Evolutionary conservation across 2,329 filamentous ascomycete genomes (phyloP).

Genomic region (Geosmithia putterillii): DNA sequence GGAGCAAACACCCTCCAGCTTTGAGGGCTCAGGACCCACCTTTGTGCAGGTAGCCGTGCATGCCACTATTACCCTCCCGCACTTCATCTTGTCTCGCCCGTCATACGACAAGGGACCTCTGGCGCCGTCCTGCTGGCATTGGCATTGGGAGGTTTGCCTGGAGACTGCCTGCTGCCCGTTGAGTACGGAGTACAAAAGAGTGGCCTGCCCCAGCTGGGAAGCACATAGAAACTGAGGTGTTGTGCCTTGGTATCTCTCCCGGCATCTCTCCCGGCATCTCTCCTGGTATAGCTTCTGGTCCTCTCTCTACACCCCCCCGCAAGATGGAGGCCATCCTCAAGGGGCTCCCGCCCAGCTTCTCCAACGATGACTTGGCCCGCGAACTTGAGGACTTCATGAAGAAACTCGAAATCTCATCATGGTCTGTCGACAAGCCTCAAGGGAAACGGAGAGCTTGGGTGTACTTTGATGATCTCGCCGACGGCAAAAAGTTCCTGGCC

Average conservation of each 20-base stretch:
- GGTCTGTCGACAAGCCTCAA: conserved; percentile 27
- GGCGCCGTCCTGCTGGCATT: background rate
- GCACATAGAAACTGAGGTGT: too few relatives aligned
- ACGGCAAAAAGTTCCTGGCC: conserved; percentile 30
- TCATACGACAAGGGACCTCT: background rate
- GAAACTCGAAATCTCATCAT: conserved; percentile 26
- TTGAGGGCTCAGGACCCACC: background rate
- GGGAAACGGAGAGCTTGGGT: conserved; percentile 22
- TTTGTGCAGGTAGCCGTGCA: background rate
- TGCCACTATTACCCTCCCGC: too few relatives aligned
- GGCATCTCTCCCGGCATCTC: too few relatives aligned
- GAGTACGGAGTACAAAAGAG: too few relatives aligned
- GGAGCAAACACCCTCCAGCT: background rate
- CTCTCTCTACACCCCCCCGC: background rate
- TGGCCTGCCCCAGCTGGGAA: too few relatives aligned
- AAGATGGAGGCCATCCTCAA: conserved; percentile 34
- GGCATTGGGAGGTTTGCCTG: too few relatives aligned
- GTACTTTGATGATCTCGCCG: conserved; percentile 24
- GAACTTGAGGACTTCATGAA: conserved; percentile 28
- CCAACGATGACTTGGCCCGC: conserved; percentile 19
- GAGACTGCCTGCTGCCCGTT: too few relatives aligned
- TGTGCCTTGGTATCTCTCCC: background rate
- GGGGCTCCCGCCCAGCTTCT: conserved; percentile 27
- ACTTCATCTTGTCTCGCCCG: background rate
- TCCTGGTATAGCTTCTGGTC: too few relatives aligned